Evolutionary conservation across 2,329 filamentous ascomycete genomes (phyloP).

Genomic region (Lasiodiplodia sp.): DNA sequence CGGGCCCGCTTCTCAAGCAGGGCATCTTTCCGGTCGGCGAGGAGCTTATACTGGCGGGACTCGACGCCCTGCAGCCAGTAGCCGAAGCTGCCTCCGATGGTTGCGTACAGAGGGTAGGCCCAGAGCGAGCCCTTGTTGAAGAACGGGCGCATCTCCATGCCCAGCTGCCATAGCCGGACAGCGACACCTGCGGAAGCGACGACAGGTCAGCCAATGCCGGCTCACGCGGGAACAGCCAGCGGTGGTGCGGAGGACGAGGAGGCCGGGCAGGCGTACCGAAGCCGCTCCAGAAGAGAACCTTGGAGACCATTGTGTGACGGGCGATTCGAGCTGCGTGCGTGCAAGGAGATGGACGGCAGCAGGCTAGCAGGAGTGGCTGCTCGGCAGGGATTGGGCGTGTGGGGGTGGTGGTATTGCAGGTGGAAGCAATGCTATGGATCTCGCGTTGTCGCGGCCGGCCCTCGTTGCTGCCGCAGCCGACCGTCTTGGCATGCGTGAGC

Average conservation of each 20-base stretch:
- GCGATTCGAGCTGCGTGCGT: background rate
- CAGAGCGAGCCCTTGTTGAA: constrained; percentile 85
- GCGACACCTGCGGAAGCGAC: constrained; percentile 72
- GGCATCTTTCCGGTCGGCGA: constrained; percentile 78
- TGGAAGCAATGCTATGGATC: background rate
- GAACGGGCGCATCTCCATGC: constrained; percentile 97
- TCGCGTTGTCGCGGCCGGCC: background rate
- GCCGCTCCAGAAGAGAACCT: constrained; percentile 82
- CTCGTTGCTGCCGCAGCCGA: constrained; percentile 1
- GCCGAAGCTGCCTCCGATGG: constrained; percentile 87
- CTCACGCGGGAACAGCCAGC: constrained; percentile 32
- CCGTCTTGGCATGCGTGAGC: constrained; percentile 20
- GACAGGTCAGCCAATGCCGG: constrained; percentile 31
- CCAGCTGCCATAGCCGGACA: constrained; percentile 94
- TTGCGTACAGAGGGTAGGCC: constrained; percentile 90
- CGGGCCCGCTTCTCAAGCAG: constrained; percentile 90
- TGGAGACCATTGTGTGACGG: constrained; percentile 56
- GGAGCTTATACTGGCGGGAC: constrained; percentile 76
- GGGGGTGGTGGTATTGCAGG: constrained; percentile 18
- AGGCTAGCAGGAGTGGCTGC: background rate
- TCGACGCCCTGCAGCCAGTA: constrained; percentile 97
- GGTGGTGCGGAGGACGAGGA: constrained; percentile 25
- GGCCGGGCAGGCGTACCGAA: constrained; percentile 73
- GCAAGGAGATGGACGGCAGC: constrained; percentile 14
- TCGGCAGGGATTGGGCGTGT: background rate